These are phyloP conservation scores for Aquanectria penicillioides DNA, from an alignment of 2,329 filamentous ascomycete genomes.

Conservation along the genomic window DNA sequence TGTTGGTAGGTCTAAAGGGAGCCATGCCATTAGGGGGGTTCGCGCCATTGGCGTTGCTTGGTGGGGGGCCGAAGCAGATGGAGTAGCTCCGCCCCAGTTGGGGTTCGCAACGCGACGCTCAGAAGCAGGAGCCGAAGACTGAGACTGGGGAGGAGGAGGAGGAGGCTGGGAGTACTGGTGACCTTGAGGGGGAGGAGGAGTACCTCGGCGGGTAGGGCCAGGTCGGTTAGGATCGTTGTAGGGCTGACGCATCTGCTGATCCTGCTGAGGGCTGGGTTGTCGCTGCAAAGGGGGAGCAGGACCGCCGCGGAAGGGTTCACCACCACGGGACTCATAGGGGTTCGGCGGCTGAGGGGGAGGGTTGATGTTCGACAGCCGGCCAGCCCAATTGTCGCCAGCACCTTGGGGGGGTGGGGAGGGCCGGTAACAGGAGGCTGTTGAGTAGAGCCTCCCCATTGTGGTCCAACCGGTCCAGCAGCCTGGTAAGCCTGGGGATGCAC, in stretches of 20 bases:
- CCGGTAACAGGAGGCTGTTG: conserved; percentile 62
- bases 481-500: conserved; percentile 96
- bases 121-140: conserved; percentile 59
- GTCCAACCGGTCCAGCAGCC: conserved; percentile 81
- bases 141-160: conserved; percentile 57
- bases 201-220: conserved; percentile 57
- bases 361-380: conserved; percentile 82
- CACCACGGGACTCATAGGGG: conserved; percentile 78
- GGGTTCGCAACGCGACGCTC: conserved; percentile 69
- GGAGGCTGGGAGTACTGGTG: conserved; percentile 62
- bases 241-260: conserved; percentile 66
- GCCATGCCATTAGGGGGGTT: conserved; percentile 65
- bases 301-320: conserved; percentile 74
- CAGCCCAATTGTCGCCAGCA: conserved; percentile 65
- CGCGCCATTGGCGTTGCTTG: conserved; percentile 49
- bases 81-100: conserved; percentile 66
- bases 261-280: conserved; percentile 80
- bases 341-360: conserved; percentile 79
- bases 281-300: conserved; percentile 74
- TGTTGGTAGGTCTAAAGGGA: conserved; percentile 77
- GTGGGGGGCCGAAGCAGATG: conserved; percentile 51
- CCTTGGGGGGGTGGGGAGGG: conserved; percentile 72
- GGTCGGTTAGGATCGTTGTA: conserved; percentile 62
- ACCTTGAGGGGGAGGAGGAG: conserved; percentile 61
- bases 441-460: conserved; percentile 87